Percentiles rank a stretch among this genome's conserved stretches.
Evolutionary conservation across 2,329 filamentous ascomycete species (phyloP).

Genomic region (Pseudogymnoascus sp.): DNA sequence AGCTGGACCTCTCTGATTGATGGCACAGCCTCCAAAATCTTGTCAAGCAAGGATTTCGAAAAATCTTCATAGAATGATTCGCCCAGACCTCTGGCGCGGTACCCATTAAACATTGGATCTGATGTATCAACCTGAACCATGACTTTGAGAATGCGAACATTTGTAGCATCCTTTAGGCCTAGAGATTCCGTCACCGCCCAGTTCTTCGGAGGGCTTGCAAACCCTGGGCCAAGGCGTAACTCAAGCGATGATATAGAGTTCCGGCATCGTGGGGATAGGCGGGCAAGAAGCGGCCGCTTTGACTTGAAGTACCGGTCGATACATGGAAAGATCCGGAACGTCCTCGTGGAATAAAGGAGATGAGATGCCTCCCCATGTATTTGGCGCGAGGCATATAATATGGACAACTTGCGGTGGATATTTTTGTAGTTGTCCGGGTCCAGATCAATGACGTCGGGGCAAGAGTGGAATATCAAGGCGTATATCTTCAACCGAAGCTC

Average conservation of each 20-base stretch:
- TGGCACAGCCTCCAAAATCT: slow-evolving; percentile 51
- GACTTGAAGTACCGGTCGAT: slow-evolving; percentile 64
- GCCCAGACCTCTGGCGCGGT: slow-evolving; percentile 43
- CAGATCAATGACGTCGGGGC: slow-evolving; percentile 55
- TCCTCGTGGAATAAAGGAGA: slow-evolving; percentile 57
- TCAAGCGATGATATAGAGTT: slow-evolving; percentile 57
- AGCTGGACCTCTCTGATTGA: slow-evolving; percentile 56
- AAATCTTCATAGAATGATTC: slow-evolving; percentile 67
- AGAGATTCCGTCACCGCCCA: slow-evolving; percentile 63
- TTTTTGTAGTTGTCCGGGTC: slow-evolving; percentile 59
- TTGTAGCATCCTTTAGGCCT: slow-evolving; percentile 56
- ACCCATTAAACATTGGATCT: slow-evolving; percentile 60
- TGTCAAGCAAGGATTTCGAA: slow-evolving; percentile 48
- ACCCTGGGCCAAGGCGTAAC: slow-evolving; percentile 66
- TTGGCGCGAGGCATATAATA: slow-evolving; percentile 55
- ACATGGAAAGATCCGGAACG: slow-evolving; percentile 61
- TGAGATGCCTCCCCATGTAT: slow-evolving; percentile 59
- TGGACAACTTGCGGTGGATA: slow-evolving; percentile 51
- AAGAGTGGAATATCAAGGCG: slow-evolving; percentile 50
- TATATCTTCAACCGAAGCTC: slow-evolving; percentile 68
- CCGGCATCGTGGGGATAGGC: slow-evolving; percentile 56
- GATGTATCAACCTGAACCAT: slow-evolving; percentile 70
- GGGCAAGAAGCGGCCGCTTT: slow-evolving; percentile 63
- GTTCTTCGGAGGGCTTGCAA: slow-evolving; percentile 60
- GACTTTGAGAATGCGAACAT: slow-evolving; percentile 54